A percentile compares a stretch with the other conserved stretches of the same genome.
These are phyloP conservation scores for Artemisia annua DNA, from an alignment of 129 eudicot species.

Conservation along the genomic window DNA sequence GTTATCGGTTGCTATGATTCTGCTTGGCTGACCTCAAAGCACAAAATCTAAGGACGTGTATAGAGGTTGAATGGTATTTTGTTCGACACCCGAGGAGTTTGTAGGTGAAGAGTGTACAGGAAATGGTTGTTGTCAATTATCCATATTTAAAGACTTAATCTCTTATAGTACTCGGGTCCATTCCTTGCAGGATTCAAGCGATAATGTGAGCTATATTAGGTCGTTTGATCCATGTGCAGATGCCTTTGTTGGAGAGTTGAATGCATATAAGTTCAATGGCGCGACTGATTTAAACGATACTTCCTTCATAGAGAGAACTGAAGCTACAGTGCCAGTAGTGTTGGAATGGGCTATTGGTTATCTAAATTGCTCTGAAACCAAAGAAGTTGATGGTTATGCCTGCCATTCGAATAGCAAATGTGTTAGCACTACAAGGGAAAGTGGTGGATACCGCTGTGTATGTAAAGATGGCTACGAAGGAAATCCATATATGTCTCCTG, in stretches of 20 bases:
- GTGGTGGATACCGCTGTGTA: too few species aligned
- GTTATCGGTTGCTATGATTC: slow-evolving; percentile 44
- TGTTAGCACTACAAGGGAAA: neutral
- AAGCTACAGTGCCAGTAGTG: slow-evolving; percentile 21
- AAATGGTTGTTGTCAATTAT: slow-evolving; percentile 45
- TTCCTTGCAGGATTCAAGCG: too few species aligned
- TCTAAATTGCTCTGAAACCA: slow-evolving; percentile 17
- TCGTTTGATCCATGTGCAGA: too few species aligned
- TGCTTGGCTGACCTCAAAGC: neutral
- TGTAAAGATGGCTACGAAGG: too few species aligned
- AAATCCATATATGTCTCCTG: too few species aligned
- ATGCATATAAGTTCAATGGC: neutral
- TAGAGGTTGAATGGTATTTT: slow-evolving; percentile 28
- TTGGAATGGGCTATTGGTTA: slow-evolving; percentile 38
- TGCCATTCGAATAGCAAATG: slow-evolving; percentile 32
- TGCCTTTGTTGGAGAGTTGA: too few species aligned
- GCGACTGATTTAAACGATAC: slow-evolving; percentile 10
- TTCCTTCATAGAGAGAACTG: neutral
- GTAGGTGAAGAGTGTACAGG: slow-evolving; percentile 34
- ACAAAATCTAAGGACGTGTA: neutral
- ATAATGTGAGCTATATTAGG: too few species aligned
- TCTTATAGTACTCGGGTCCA: too few species aligned
- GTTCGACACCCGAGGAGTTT: slow-evolving; percentile 11
- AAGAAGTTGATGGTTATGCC: neutral
- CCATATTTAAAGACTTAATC: slow-evolving; percentile 17